These are phyloP conservation scores for Vitis labrusca DNA, from an alignment of 164 flowering plant genomes.

Conservation along the genomic window DNA sequence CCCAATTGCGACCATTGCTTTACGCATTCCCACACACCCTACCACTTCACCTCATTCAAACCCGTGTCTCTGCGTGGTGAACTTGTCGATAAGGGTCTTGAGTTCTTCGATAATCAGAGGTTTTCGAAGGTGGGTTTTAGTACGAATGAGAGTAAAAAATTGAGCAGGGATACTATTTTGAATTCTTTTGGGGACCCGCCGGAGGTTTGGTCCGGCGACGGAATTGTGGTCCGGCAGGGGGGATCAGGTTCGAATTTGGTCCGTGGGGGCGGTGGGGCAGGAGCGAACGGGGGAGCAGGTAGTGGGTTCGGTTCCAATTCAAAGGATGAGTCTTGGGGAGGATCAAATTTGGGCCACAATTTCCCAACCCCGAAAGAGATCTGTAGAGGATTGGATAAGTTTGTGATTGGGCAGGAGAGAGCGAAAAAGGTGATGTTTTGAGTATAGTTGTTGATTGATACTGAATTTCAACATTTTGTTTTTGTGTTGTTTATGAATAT, in stretches of 20 bases:
- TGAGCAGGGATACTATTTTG: conserved; percentile 12
- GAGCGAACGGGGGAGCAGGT: conserved; percentile 29
- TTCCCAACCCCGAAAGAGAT: conserved; percentile 96
- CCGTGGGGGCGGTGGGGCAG: conserved; percentile 33
- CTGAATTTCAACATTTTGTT: neutral
- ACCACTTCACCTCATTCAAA: conserved; percentile 50
- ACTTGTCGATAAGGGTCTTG: conserved; percentile 31
- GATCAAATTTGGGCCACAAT: conserved; percentile 65
- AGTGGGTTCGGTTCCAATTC: conserved; percentile 48
- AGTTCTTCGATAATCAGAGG: conserved; percentile 7
- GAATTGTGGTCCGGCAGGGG: conserved; percentile 33
- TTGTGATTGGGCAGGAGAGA: conserved; percentile 89
- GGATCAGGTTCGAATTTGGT: conserved; percentile 16
- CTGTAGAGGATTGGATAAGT: conserved; percentile 84
- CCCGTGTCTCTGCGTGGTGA: conserved; percentile 53
- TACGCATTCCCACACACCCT: conserved; percentile 25
- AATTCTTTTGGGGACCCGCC: conserved; percentile 71
- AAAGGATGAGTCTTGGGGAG: conserved; percentile 76
- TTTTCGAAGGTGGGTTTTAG: neutral
- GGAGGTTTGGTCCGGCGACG: conserved; percentile 83
- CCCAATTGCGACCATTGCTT: conserved; percentile 37
- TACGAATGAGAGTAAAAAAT: conserved; percentile 6
- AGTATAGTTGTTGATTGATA: neutral
- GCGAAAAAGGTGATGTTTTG: conserved; percentile 79
- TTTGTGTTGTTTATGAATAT: neutral